Percentiles rank a stretch among this genome's conserved stretches.
Evolutionary conservation across 768 basidiomycete species (phyloP).

Genomic region (Filobasidium wieringae): DNA sequence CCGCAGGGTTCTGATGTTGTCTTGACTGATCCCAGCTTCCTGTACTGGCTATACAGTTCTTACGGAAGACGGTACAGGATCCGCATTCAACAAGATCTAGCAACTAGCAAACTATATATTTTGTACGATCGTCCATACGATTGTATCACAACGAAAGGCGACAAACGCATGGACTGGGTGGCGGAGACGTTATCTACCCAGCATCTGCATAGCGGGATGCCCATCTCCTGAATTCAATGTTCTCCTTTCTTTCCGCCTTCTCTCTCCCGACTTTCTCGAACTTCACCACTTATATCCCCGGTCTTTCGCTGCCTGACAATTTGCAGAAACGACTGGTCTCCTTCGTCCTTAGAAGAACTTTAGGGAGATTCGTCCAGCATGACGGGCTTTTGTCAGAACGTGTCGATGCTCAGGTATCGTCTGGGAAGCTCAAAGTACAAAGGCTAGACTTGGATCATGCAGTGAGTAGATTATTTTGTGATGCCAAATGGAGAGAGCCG

Average conservation of each 20-base stretch:
- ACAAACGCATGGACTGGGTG: no score
- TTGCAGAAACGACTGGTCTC: slow-evolving; percentile 84
- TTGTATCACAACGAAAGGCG: no score
- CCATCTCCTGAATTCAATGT: no score
- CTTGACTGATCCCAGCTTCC: no score
- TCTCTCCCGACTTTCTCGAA: slow-evolving; percentile 21
- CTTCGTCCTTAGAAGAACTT: slow-evolving; percentile 65
- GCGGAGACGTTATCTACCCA: no score
- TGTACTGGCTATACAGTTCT: no score
- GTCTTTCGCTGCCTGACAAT: slow-evolving; percentile 40
- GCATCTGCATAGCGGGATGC: no score
- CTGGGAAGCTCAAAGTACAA: slow-evolving; percentile 73
- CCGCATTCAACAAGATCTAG: no score
- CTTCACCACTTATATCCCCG: slow-evolving; percentile 25
- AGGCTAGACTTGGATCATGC: slow-evolving; percentile 66
- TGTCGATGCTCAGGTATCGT: slow-evolving; percentile 86
- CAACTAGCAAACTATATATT: no score
- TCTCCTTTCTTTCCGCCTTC: slow-evolving; percentile 7
- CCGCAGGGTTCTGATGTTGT: no score
- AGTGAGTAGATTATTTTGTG: slow-evolving; percentile 45
- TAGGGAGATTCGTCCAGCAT: slow-evolving; percentile 68
- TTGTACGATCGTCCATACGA: no score
- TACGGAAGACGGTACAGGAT: no score
- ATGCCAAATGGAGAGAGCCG: neutral
- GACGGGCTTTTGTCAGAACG: slow-evolving; percentile 77